Evolutionary conservation across 1,139 yeast species (phyloP).

Genomic region (Lodderomyces jiufengensis): DNA sequence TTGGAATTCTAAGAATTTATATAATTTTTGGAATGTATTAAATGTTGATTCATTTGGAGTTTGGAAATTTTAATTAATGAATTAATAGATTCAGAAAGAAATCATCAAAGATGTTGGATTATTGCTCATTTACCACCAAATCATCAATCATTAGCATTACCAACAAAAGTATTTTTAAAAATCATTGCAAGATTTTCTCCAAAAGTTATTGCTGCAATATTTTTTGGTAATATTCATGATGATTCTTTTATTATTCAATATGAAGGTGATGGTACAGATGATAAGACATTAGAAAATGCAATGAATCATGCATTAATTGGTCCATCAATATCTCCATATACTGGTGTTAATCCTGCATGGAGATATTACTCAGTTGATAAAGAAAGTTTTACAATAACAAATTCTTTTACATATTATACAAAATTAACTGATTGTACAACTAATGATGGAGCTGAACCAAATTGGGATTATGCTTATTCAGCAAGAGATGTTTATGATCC

Average conservation of each 20-base stretch:
- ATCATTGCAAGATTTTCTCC: constrained; percentile 33
- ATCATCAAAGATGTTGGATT: constrained; percentile 32
- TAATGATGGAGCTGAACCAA: constrained; percentile 29
- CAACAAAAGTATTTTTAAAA: constrained; percentile 22
- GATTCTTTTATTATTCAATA: constrained; percentile 27
- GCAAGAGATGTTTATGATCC: constrained; percentile 29
- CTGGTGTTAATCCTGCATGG: constrained; percentile 32
- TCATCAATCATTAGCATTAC: constrained; percentile 23
- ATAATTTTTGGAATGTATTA: constrained; percentile 19
- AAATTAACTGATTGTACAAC: constrained; percentile 25
- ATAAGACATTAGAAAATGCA: constrained; percentile 17
- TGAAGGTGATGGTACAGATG: constrained; percentile 18
- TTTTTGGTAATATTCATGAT: constrained; percentile 26
- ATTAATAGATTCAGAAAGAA: constrained; percentile 24
- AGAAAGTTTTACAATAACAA: constrained; percentile 26
- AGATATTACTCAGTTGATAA: constrained; percentile 30
- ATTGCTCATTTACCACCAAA: constrained; percentile 27
- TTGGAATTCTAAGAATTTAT: constrained; percentile 27
- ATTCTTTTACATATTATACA: constrained; percentile 29
- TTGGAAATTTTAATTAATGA: constrained; percentile 30
- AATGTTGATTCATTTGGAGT: constrained; percentile 25
- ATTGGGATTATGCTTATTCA: constrained; percentile 28
- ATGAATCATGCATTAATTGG: constrained; percentile 28
- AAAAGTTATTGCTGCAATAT: constrained; percentile 29
- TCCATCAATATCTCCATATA: constrained; percentile 28